Conservation (phyloP, 2,329 filamentous ascomycete species). For the Curvularia spicifera region DNA sequence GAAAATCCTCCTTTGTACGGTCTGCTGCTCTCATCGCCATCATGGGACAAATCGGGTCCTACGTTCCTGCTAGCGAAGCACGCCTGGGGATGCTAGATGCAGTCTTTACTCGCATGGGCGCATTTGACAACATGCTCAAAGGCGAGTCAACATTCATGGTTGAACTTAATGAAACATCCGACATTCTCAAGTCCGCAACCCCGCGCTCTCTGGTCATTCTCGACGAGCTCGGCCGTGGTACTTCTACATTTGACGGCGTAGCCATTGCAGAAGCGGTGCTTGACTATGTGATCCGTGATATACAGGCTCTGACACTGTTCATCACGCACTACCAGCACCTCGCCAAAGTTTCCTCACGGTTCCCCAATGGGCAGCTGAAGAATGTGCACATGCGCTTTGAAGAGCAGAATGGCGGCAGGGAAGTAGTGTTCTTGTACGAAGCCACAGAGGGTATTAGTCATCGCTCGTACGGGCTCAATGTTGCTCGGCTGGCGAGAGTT, state of each 20-base stretch:
- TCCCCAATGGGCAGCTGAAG: conserved; percentile 68
- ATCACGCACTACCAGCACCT: conserved; percentile 98
- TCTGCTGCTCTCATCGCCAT: conserved; percentile 90
- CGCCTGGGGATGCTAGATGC: conserved; percentile 84
- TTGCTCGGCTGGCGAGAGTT: conserved; percentile 83
- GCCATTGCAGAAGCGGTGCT: conserved; percentile 94
- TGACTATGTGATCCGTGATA: conserved; percentile 77
- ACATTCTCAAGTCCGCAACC: conserved; percentile 88
- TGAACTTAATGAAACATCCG: conserved; percentile 88
- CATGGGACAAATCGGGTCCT: conserved; percentile 93
- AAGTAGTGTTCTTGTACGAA: conserved; percentile 95
- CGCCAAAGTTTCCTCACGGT: conserved; percentile 72
- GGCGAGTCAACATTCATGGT: conserved; percentile 99
- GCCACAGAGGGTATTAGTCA: conserved; percentile 90
- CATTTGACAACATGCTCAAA: conserved; percentile 93
- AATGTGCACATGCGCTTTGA: conserved; percentile 96
- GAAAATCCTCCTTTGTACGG: conserved; percentile 96
- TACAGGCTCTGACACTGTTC: conserved; percentile 83
- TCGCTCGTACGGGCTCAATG: conserved; percentile 92
- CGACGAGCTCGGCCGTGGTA: conserved; percentile 92
- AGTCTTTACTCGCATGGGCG: conserved; percentile 94
- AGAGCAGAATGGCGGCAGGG: conserved; percentile 61
- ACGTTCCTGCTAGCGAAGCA: conserved; percentile 80
- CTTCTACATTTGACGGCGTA: conserved; percentile 92
- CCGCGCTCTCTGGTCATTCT: conserved; percentile 85